Base-by-base conservation (phyloP, 176 grass and related monocot species). In the Oryza punctata region DNA sequence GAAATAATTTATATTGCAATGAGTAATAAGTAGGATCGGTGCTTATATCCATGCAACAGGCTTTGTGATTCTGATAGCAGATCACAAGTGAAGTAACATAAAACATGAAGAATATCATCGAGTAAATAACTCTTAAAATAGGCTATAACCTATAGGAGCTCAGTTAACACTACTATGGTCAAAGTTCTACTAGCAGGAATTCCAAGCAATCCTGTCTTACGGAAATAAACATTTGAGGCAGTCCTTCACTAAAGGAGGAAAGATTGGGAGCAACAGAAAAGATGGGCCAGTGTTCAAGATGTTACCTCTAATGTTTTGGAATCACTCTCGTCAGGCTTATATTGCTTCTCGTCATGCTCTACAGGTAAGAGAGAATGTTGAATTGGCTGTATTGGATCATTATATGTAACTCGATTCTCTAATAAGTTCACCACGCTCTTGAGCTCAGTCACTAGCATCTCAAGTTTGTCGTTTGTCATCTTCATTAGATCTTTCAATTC, bases 401-500 rank as follows among this genome's bases (percentile, higher is more conserved):
- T 40, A n/a, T 12, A 70, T 11, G 35, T n/a, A 43, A 70, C 68
- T 43, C 37, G 21, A 43, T 13, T 41, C 68, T 70, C 21, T 7
- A 70, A 7, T 24, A 24, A 30, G 18, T 69, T 70, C 12, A 70
- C 35, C 37, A 40, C 67, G 19, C 68, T 70, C 35, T 70, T 43
- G 33, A 70, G 68, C 35, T 70, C 35, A 38, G 68, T 13, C 68
- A 43, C 37, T 70, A 70, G 37, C 68, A 70, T 70, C 0, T 24
- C 68, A 70, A 43, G 35, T 70, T 70, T 70, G 37, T 40, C 19
- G 19, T 70, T 24, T 70, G 37, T 70, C 68, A 43, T 70, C 19
- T 70, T 70, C 68, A 70, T 70, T 70, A 70, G 68, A 70, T 70
- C 68, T 43, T 70, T 70, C 68, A 70, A 70, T 43, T 70, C 21